Evolutionary conservation across 371 early-diverging fungal species (phyloP), one percentile per base, ranked within the genome.

Genomic region (Lichtheimia ramosa): DNA sequence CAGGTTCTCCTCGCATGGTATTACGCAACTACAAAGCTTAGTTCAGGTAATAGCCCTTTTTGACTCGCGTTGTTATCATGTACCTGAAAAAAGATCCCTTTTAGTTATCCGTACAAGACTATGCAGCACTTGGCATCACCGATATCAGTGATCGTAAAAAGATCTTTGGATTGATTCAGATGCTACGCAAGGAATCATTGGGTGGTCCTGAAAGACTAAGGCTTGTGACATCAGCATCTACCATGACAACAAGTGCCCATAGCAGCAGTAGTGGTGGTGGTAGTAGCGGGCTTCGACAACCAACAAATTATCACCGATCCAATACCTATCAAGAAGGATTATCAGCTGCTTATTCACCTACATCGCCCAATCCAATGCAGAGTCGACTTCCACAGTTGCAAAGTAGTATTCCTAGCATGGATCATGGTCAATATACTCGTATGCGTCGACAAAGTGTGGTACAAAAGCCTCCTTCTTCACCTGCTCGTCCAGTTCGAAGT

Each of bases 21-120:
- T 86, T 61, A 86, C 83, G 6, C 82, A 82, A 56, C 71, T 86
- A 16, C 79, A 84, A 52, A 71, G 77, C 50, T 69, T 86, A 48
- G 73, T 75, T 28, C 82, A 82, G 75, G 86, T 83, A 82, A 43
- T 55, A 15, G 49, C n/a, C 48, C 28, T 25, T 55, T 7, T 42
- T 16, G 3, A 14, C 23, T 40, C 10, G 16, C 15, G 18, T 43
- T 21, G n/a, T n/a, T n/a, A n/a, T n/a, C 5, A 13, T 41, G 42
- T 16, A 18, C 18, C 41, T 28, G 24, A 56, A 43, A 57, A 56
- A 43, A 57, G 48, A 24, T 27, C 15, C 2, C 20, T 25, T 13
- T 21, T 48, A 87, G 83, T 81, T 93, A 56, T 89, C 89, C 41
- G 88, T 93, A 81, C 89, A 89, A 69, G 92, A 92, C 75, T 94